These are phyloP conservation scores for Suillus americanus DNA, from an alignment of 768 basidiomycete species.

Conservation along the genomic window DNA sequence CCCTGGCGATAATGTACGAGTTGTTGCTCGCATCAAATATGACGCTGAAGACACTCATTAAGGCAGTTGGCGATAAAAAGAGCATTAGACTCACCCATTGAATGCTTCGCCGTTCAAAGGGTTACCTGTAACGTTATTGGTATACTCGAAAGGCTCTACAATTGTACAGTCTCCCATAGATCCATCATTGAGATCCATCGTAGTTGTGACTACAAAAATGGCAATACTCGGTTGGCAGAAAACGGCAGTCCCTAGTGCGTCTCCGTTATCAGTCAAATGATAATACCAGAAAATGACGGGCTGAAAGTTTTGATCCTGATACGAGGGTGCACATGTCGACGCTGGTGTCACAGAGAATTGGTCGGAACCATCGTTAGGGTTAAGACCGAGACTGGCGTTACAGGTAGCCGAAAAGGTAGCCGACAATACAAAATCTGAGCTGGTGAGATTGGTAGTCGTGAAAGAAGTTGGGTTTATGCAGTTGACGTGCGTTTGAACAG, in stretches of 20 bases:
- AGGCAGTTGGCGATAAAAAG: background rate
- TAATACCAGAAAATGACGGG: slow-evolving; percentile 75
- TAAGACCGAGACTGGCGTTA: slow-evolving; percentile 34
- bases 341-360: slow-evolving; percentile 53
- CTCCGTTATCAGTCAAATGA: slow-evolving; percentile 28
- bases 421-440: slow-evolving; percentile 36
- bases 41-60: slow-evolving; percentile 32
- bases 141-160: slow-evolving; percentile 26
- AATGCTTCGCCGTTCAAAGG: slow-evolving; percentile 47
- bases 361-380: slow-evolving; percentile 34
- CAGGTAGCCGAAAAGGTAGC: slow-evolving; percentile 55
- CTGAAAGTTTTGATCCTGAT: slow-evolving; percentile 38
- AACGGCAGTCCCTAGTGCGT: slow-evolving; percentile 45
- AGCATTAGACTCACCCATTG: slow-evolving; percentile 52
- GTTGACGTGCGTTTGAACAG: slow-evolving; percentile 41
- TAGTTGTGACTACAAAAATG: slow-evolving; percentile 42
- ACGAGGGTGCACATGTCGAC: slow-evolving; percentile 28
- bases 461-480: slow-evolving; percentile 43
- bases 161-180: slow-evolving; percentile 38
- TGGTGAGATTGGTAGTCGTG: slow-evolving; percentile 16
- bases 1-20: slow-evolving; percentile 52
- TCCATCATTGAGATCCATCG: slow-evolving; percentile 43
- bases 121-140: slow-evolving; percentile 54
- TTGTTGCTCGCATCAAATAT: slow-evolving; percentile 38
- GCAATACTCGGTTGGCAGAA: slow-evolving; percentile 58